Conservation (phyloP, 1,284 basidiomycete species). For the Cutaneotrichosporon daszewskae region DNA sequence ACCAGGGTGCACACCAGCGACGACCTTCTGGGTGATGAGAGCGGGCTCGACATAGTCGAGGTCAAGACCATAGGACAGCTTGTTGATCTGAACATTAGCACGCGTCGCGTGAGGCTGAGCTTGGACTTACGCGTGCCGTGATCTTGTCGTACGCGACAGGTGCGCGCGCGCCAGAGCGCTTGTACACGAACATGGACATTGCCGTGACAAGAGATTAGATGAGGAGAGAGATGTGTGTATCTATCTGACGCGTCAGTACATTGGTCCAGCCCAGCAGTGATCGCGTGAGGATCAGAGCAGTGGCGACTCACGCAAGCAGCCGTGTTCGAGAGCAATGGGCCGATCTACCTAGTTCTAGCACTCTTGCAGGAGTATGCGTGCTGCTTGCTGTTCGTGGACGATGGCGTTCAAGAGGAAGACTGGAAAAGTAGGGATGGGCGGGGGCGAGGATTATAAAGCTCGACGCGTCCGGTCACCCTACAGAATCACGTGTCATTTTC, state of each 20-base stretch:
- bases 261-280: no score
- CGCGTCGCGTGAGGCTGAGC: not conserved
- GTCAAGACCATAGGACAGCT: constrained; percentile 96
- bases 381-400: no score
- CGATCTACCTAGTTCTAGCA: no score
- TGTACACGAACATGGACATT: constrained; percentile 46
- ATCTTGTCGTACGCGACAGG: constrained; percentile 41
- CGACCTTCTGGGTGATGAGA: constrained; percentile 92
- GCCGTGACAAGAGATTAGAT: no score
- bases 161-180: constrained; percentile 47
- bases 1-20: constrained; percentile 89
- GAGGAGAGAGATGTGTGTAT: no score
- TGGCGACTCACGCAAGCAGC: no score
- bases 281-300: no score
- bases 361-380: no score
- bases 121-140: constrained; percentile 16
- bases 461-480: not conserved
- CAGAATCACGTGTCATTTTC: not conserved
- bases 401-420: no score
- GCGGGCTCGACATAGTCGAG: constrained; percentile 88
- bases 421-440: not conserved
- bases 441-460: constrained; percentile 1
- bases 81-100: constrained; percentile 61
- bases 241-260: not conserved
- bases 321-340: no score